These are phyloP conservation scores for Dendrocalamus latiflorus DNA, from an alignment of 202 grass and related monocot species.

Conservation along the genomic window DNA sequence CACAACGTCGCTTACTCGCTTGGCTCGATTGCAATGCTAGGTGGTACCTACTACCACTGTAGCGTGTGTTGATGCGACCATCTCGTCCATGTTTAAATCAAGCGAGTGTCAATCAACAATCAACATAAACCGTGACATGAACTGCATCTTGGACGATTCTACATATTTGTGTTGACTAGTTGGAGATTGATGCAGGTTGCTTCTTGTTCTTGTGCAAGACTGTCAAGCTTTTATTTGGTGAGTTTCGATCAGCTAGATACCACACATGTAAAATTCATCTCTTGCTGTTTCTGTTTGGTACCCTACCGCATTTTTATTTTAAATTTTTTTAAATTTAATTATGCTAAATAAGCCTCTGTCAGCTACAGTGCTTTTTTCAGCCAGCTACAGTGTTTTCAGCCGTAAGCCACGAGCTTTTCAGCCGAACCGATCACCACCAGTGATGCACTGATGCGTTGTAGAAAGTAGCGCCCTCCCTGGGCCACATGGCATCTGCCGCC, in stretches of 20 bases:
- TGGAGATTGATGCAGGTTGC: not conserved
- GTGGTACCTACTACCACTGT: not conserved
- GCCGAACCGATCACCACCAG: too few relatives aligned
- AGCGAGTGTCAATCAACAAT: not conserved
- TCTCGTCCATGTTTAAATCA: not conserved
- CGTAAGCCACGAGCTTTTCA: too few relatives aligned
- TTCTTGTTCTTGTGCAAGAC: not conserved
- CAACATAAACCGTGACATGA: not conserved
- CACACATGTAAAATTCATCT: not conserved
- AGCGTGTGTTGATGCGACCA: not conserved
- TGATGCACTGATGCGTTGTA: too few relatives aligned
- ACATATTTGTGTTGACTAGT: constrained; percentile 1
- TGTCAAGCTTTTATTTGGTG: not conserved
- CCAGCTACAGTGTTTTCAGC: too few relatives aligned
- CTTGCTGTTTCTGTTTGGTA: too few relatives aligned
- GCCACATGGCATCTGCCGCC: too few relatives aligned
- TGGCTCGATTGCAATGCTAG: not conserved
- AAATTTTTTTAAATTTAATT: too few relatives aligned
- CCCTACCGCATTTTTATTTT: too few relatives aligned
- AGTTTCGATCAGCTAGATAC: not conserved
- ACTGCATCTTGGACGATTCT: not conserved
- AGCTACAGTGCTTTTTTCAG: too few relatives aligned
- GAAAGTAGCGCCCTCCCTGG: too few relatives aligned
- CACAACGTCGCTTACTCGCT: not conserved
- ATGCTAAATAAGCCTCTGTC: too few relatives aligned